Conservation (phyloP, 345 rosid genomes). For the Turnera subulata region DNA sequence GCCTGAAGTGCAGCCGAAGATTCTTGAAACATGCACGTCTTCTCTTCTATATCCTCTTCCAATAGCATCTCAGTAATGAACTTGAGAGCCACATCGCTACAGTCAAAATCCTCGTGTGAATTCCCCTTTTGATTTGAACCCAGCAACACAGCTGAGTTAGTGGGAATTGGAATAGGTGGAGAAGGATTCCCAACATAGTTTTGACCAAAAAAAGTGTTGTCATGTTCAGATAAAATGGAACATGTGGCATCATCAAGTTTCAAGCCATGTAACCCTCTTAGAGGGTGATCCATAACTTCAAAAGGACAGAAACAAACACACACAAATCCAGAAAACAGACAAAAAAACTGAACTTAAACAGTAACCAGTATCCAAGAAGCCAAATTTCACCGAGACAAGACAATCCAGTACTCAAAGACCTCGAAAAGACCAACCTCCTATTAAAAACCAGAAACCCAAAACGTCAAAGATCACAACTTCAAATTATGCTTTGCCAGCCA, state of each 20-base stretch:
- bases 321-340: no score
- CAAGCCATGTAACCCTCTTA: slow-evolving; percentile 22
- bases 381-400: no score
- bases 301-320: no score
- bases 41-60: slow-evolving; percentile 67
- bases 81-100: slow-evolving; percentile 51
- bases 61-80: slow-evolving; percentile 53
- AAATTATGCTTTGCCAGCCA: no score
- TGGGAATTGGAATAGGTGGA: slow-evolving; percentile 13
- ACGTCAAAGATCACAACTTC: no score
- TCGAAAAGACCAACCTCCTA: no score
- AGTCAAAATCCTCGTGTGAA: slow-evolving; percentile 42
- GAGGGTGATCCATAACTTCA: not conserved
- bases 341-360: no score
- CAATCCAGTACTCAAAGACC: no score
- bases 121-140: slow-evolving; percentile 21
- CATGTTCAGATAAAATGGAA: slow-evolving; percentile 12
- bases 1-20: slow-evolving; percentile 51
- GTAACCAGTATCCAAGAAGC: no score
- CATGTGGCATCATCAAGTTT: slow-evolving; percentile 18
- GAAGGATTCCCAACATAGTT: slow-evolving; percentile 17
- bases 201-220: slow-evolving; percentile 3
- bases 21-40: slow-evolving; percentile 47
- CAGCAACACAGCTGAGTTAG: not conserved
- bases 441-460: no score